phyloP scores from a whole-genome alignment of 2,329 filamentous ascomycete genomes.

The Claviceps citrina region DNA sequence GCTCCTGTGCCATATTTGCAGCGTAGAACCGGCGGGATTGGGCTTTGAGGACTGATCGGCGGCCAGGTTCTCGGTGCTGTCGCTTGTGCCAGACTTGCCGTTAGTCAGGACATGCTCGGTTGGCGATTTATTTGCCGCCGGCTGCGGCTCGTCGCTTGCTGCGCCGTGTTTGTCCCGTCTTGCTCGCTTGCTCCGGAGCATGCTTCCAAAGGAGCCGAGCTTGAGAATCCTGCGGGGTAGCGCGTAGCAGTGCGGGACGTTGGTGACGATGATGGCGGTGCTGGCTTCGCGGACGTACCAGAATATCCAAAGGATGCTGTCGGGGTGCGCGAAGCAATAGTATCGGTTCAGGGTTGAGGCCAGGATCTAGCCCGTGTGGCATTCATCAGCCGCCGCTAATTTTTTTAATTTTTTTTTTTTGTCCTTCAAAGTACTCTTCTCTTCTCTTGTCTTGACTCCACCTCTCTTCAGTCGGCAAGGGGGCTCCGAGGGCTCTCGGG shows the following conservation, averaged over 20 bases:
- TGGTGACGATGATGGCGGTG: slow-evolving; percentile 36
- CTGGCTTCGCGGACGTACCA: slow-evolving; percentile 40
- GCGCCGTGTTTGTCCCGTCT: background rate
- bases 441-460: too few relatives aligned
- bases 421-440: background rate
- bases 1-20: slow-evolving; percentile 5
- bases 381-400: background rate
- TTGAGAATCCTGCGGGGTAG: slow-evolving; percentile 3
- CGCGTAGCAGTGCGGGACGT: slow-evolving; percentile 26
- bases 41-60: too few relatives aligned
- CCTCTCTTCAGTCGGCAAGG: too few relatives aligned
- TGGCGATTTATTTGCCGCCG: background rate
- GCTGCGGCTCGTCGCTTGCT: background rate
- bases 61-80: slow-evolving; percentile 3
- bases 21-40: background rate
- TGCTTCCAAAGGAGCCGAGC: slow-evolving; percentile 1
- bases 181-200: background rate
- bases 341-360: slow-evolving; percentile 29
- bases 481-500: too few relatives aligned
- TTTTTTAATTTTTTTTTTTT: too few relatives aligned
- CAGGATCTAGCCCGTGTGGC: slow-evolving; percentile 13
- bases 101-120: background rate
- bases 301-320: slow-evolving; percentile 23
- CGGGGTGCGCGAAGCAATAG: slow-evolving; percentile 22
- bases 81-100: background rate